phyloP scores from a whole-genome alignment of 805 yeast genomes.

The Grigorovia yakushimaensis region DNA sequence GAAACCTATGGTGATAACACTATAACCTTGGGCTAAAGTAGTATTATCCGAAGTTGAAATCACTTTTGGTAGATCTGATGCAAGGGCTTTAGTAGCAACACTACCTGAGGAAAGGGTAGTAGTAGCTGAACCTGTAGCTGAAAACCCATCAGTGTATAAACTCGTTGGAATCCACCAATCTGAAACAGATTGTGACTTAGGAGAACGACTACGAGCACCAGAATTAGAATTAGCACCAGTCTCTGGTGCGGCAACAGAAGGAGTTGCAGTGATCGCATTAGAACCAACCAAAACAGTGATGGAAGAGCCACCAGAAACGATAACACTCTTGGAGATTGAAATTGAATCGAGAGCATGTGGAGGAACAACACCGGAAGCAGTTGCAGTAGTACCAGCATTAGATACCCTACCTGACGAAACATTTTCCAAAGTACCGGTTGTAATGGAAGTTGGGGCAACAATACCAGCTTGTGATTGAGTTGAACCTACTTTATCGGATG shows the following conservation, averaged over 20 bases:
- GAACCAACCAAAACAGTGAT: neutral
- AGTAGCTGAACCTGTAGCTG: constrained; percentile 12
- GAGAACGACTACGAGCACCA: neutral
- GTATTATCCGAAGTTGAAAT: constrained; percentile 1
- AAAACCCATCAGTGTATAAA: constrained; percentile 30
- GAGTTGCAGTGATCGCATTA: neutral
- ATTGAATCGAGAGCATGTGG: neutral
- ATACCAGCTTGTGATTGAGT: neutral
- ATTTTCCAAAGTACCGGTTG: too few species aligned
- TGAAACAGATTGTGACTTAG: neutral
- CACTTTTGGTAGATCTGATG: constrained; percentile 2
- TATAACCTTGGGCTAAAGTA: constrained; percentile 6
- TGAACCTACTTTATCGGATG: neutral
- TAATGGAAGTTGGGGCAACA: neutral
- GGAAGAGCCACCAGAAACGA: neutral
- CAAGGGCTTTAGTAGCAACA: constrained; percentile 15
- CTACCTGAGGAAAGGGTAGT: constrained; percentile 14
- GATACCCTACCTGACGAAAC: neutral
- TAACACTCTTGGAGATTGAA: neutral
- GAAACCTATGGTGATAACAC: constrained; percentile 37
- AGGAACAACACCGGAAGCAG: neutral
- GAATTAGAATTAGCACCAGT: neutral
- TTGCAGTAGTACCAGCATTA: neutral
- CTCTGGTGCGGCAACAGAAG: neutral
- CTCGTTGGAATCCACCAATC: constrained; percentile 37